These are phyloP conservation scores for Linum tenue DNA, from an alignment of 345 rosid genomes.

Conservation along the genomic window DNA sequence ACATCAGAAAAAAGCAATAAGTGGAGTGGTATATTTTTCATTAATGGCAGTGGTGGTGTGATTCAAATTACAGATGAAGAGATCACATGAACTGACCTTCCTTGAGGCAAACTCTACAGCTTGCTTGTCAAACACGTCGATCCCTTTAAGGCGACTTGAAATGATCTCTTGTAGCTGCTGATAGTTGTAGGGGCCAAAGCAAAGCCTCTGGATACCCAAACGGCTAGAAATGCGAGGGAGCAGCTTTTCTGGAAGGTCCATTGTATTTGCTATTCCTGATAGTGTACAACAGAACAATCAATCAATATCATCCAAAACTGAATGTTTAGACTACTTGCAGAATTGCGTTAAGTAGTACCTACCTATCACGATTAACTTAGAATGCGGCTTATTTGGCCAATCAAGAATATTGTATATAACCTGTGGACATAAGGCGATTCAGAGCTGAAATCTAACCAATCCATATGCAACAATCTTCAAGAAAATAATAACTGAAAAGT, in stretches of 20 bases:
- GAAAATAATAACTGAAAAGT: neutral
- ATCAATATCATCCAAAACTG: neutral
- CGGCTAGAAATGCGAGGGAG: slow-evolving; percentile 97
- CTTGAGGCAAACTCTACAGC: slow-evolving; percentile 94
- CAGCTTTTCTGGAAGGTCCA: slow-evolving; percentile 97
- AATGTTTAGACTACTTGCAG: neutral
- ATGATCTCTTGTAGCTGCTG: slow-evolving; percentile 95
- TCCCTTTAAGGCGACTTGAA: slow-evolving; percentile 65
- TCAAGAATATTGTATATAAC: slow-evolving; percentile 83
- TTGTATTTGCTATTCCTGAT: slow-evolving; percentile 90
- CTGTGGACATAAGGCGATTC: slow-evolving; percentile 24
- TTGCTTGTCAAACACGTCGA: slow-evolving; percentile 81
- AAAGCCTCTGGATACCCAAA: slow-evolving; percentile 91
- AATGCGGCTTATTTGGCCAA: slow-evolving; percentile 88
- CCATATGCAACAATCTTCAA: neutral
- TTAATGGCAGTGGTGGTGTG: too few relatives aligned
- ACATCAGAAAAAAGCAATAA: too few relatives aligned
- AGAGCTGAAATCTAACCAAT: neutral
- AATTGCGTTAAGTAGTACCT: neutral
- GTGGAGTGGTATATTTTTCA: too few relatives aligned
- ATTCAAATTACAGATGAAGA: too few relatives aligned
- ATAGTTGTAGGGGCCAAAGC: slow-evolving; percentile 88
- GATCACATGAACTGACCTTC: slow-evolving; percentile 36
- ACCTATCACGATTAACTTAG: slow-evolving; percentile 81
- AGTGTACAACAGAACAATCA: neutral